These are phyloP conservation scores for Cutaneotrichosporon sp. DNA, from an alignment of 1,284 basidiomycete species.

Conservation along the genomic window DNA sequence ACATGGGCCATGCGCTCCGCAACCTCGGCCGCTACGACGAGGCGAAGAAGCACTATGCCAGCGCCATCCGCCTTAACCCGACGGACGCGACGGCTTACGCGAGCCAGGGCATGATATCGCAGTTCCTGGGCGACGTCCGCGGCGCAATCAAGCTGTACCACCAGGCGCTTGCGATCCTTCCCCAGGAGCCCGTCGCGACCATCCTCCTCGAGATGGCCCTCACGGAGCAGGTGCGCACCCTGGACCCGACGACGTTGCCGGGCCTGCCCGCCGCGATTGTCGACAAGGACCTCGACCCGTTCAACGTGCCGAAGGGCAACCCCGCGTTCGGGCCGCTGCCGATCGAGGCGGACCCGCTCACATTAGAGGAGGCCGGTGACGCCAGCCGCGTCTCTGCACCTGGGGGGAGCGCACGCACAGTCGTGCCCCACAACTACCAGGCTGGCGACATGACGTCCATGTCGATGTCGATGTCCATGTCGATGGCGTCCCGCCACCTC, in stretches of 20 bases:
- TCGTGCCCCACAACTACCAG: background rate
- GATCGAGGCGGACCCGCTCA: conserved; percentile 35
- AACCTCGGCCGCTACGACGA: conserved; percentile 72
- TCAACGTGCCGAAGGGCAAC: conserved; percentile 46
- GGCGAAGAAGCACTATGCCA: conserved; percentile 69
- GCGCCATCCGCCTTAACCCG: conserved; percentile 77
- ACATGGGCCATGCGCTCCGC: conserved; percentile 82
- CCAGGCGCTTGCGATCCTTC: conserved; percentile 80
- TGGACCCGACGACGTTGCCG: conserved; percentile 43
- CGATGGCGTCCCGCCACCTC: background rate
- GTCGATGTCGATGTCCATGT: conserved; percentile 9
- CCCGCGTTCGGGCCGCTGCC: conserved; percentile 43
- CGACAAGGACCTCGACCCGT: conserved; percentile 44
- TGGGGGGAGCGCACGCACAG: background rate
- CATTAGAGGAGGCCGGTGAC: conserved; percentile 36
- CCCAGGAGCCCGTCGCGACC: conserved; percentile 81
- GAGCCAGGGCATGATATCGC: conserved; percentile 79
- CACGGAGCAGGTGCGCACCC: conserved; percentile 53
- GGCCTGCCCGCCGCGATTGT: conserved; percentile 42
- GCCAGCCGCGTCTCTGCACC: background rate
- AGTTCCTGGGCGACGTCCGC: conserved; percentile 70
- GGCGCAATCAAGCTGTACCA: conserved; percentile 84
- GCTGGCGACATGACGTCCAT: conserved; percentile 7
- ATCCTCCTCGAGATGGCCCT: conserved; percentile 83
- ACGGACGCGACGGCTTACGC: conserved; percentile 74